A percentile compares a stretch with the other conserved stretches of the same genome.
phyloP scores from a whole-genome alignment of 2,329 filamentous ascomycete genomes.

The Trichophyton benhamiae region DNA sequence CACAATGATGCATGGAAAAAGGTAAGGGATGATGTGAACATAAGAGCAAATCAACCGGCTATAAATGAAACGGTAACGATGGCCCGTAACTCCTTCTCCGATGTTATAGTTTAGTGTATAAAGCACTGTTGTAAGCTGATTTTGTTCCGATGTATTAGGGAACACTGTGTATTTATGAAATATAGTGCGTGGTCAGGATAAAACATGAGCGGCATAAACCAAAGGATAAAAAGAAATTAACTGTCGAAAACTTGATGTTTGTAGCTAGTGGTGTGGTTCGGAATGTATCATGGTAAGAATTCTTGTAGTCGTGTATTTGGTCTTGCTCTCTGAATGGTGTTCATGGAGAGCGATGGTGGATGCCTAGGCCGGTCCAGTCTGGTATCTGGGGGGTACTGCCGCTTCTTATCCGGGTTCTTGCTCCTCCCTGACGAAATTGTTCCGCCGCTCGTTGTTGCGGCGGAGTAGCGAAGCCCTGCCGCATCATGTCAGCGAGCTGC shows the following conservation, averaged over 20 bases:
- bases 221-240: conserved; percentile 1
- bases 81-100: background rate
- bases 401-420: conserved; percentile 6
- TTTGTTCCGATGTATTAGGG: background rate
- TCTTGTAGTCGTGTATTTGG: background rate
- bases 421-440: conserved; percentile 2
- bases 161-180: background rate
- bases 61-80: background rate
- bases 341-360: conserved; percentile 10
- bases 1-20: background rate
- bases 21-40: background rate
- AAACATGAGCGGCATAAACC: background rate
- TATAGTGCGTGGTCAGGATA: background rate
- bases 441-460: background rate
- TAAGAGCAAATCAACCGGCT: background rate
- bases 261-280: background rate
- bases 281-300: background rate
- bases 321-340: background rate
- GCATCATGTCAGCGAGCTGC: conserved; percentile 5
- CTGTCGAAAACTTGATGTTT: background rate
- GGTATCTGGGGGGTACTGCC: conserved; percentile 20
- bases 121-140: background rate
- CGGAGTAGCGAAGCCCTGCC: background rate
- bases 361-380: conserved; percentile 17
- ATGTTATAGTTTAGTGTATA: background rate